Percentiles rank a stretch among this genome's conserved stretches.
These are phyloP conservation scores for Omphalea diandra DNA, from an alignment of 441 rosid species.

Conservation along the genomic window DNA sequence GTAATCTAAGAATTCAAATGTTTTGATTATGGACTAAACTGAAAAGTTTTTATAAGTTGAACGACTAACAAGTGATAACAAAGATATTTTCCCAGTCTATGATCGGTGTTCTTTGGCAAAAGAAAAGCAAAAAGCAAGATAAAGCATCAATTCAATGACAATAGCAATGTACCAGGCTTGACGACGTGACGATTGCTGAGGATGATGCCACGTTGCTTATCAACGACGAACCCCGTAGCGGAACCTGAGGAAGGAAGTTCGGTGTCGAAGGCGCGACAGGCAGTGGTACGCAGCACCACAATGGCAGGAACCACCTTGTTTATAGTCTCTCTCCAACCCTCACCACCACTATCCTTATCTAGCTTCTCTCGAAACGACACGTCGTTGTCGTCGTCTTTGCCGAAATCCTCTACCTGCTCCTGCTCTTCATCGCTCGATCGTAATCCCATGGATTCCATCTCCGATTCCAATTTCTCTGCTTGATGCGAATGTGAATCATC, in stretches of 20 bases:
- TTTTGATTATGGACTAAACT: too few species aligned
- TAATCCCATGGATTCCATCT: constrained; percentile 2
- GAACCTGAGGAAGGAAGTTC: constrained; percentile 63
- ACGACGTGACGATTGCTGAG: constrained; percentile 98
- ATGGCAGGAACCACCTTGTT: constrained; percentile 81
- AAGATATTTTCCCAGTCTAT: too few species aligned
- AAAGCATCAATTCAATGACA: too few species aligned
- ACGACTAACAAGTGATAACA: too few species aligned
- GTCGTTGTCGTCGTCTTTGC: constrained; percentile 1
- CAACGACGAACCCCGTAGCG: constrained; percentile 93
- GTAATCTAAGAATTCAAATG: too few species aligned
- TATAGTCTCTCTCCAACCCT: constrained; percentile 79
- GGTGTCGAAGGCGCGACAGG: constrained; percentile 86
- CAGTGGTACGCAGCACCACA: constrained; percentile 78
- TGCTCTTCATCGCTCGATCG: constrained; percentile 14
- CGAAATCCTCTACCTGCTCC: background rate
- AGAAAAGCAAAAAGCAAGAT: too few species aligned
- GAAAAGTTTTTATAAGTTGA: too few species aligned
- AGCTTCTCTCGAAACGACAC: background rate
- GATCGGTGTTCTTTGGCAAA: too few species aligned
- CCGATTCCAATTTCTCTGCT: constrained; percentile 12
- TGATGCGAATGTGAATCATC: background rate
- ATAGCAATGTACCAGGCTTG: constrained; percentile 63
- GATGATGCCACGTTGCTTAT: constrained; percentile 84
- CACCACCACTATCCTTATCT: constrained; percentile 43